Evolutionary conservation across 2,329 filamentous ascomycete genomes (phyloP), one percentile per base, ranked within the genome.

Genomic region (Nemania sp.): DNA sequence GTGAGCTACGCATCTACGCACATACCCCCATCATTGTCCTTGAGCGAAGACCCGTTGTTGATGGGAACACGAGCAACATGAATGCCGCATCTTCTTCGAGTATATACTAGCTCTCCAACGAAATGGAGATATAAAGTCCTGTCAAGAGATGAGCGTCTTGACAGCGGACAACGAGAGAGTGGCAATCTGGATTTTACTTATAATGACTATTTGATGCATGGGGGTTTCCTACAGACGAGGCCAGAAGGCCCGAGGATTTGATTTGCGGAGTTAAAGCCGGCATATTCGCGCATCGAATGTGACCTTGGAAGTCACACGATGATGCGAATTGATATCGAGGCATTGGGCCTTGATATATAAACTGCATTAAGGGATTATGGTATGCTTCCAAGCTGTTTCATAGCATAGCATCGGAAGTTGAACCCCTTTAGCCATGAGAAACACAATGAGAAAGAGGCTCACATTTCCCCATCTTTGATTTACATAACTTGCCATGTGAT

Each of bases 361-460:
- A 43, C 46, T 39, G 52, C 47, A 52, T 55, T 41, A 26, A 34
- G 46, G 51, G 55, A 57, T 51, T 54, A 33, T 48, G 52, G 55
- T 9, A 31, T 9, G 4, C n/a, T 5, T 31, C n/a, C n/a, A 12
- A 9, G 20, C 37, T 48, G 26, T 37, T 49, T 51, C 7, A 30
- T 48, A 44, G 31, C 9, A 11, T 41, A 17, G 12, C 36, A 33
- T 9, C 8, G 24, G 30, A 39, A 23, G 37, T 49, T n/a, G 11
- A 40, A 47, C 33, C 31, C 31, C 26, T 17, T 2, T 23, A 40
- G 17, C 30, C 3, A 23, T 31, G 20, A n/a, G n/a, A n/a, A n/a
- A n/a, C n/a, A n/a, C n/a, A 42, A 24, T 20, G 33, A 8, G 15
- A 31, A 28, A 28, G 37, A 23, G 30, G 31, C 8, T 28, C 15